Conservation (phyloP, 352 stramenopile genomes). For the Globisporangium orthogonon region DNA sequence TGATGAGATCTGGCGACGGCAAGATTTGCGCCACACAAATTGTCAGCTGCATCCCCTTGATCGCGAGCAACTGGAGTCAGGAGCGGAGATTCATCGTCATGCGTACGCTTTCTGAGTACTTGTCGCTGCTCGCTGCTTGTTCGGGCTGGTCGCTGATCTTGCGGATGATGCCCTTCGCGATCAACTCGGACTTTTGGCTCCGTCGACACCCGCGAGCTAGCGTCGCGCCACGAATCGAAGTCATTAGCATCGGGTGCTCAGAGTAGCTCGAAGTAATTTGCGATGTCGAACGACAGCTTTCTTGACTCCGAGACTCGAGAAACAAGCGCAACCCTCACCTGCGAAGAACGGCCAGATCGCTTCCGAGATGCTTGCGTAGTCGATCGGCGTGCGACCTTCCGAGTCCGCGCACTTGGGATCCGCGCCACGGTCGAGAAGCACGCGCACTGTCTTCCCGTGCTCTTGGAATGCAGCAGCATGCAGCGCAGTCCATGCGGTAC, state of each 20-base stretch:
- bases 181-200: slow-evolving; percentile 47
- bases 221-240: not conserved
- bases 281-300: not conserved
- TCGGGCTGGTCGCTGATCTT: slow-evolving; percentile 56
- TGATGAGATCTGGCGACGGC: slow-evolving; percentile 41
- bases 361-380: slow-evolving; percentile 71
- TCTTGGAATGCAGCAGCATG: slow-evolving; percentile 64
- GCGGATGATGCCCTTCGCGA: slow-evolving; percentile 57
- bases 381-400: slow-evolving; percentile 42
- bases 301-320: not conserved
- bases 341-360: slow-evolving; percentile 68
- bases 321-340: slow-evolving; percentile 11
- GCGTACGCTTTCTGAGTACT: slow-evolving; percentile 18
- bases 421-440: slow-evolving; percentile 40
- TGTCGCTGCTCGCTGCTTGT: slow-evolving; percentile 28
- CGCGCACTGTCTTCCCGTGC: slow-evolving; percentile 51
- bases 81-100: not conserved
- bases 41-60: not conserved
- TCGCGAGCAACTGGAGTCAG: not conserved
- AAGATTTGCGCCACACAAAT: not conserved
- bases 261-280: too few species aligned
- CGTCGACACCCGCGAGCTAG: slow-evolving; percentile 39
- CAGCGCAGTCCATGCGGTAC: slow-evolving; percentile 57
- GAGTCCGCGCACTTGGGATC: slow-evolving; percentile 36
- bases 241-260: not conserved